Evolutionary conservation across 176 grass and related monocot genomes (phyloP).

Genomic region (Rhynchospora tenuis): DNA sequence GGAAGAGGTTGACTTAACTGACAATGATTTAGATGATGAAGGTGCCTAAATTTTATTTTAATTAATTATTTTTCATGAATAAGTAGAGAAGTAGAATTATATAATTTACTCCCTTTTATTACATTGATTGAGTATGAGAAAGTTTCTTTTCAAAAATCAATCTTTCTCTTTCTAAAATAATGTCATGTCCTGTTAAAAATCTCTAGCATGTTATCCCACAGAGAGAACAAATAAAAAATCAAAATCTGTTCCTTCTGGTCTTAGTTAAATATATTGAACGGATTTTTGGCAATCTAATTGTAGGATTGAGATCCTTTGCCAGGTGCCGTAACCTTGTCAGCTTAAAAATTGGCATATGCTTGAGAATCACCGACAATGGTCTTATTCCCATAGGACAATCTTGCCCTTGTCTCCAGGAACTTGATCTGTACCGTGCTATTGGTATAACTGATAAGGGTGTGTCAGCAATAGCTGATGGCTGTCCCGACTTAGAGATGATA

Average conservation of each 20-base stretch:
- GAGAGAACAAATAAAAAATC: not conserved
- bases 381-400: slow-evolving; percentile 51
- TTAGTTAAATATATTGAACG: not conserved
- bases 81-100: not conserved
- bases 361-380: slow-evolving; percentile 64
- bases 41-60: slow-evolving; percentile 30
- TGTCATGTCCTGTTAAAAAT: not conserved
- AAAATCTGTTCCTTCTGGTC: not conserved
- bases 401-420: slow-evolving; percentile 52
- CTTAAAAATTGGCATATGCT: slow-evolving; percentile 81
- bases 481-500: slow-evolving; percentile 53
- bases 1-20: slow-evolving; percentile 75
- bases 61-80: not conserved
- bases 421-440: slow-evolving; percentile 76
- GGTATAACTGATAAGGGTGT: slow-evolving; percentile 61
- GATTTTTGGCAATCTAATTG: not conserved
- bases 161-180: not conserved
- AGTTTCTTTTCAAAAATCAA: not conserved
- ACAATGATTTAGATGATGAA: slow-evolving; percentile 85
- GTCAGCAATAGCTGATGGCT: slow-evolving; percentile 45
- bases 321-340: slow-evolving; percentile 53
- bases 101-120: not conserved
- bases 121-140: not conserved
- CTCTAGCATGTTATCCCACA: not conserved
- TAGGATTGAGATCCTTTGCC: slow-evolving; percentile 61